phyloP scores from a whole-genome alignment of 441 rosid genomes.

The Corymbia citriodora region DNA sequence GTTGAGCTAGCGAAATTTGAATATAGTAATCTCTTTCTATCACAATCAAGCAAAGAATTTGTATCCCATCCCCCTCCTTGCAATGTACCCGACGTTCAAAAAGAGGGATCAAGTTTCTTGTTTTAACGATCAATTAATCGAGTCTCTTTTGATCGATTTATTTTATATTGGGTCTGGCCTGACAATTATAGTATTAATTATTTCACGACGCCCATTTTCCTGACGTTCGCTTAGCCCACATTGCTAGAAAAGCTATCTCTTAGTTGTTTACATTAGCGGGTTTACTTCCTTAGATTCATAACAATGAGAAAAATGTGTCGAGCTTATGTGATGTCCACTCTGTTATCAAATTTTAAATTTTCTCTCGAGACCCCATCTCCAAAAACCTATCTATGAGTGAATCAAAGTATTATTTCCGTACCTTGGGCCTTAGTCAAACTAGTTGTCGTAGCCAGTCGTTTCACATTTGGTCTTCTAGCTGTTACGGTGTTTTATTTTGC shows the following conservation, averaged over 20 bases:
- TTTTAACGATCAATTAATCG: background rate
- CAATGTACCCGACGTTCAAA: background rate
- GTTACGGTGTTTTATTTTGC: background rate
- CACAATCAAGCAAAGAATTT: background rate
- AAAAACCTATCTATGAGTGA: background rate
- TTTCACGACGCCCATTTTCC: background rate
- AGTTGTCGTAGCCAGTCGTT: background rate
- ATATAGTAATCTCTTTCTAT: background rate
- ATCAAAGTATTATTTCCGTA: background rate
- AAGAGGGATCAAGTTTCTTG: background rate
- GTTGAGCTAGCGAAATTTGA: background rate
- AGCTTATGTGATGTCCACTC: background rate
- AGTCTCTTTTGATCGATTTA: background rate
- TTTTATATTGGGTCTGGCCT: background rate
- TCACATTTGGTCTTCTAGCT: background rate
- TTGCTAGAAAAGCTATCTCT: background rate
- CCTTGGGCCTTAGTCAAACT: background rate
- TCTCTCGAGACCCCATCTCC: background rate
- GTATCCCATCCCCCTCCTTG: background rate
- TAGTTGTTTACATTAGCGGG: background rate
- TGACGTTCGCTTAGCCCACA: background rate
- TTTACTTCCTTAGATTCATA: background rate
- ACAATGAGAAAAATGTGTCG: background rate
- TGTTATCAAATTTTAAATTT: background rate
- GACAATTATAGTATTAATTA: background rate